phyloP scores from a whole-genome alignment of 2,329 filamentous ascomycete genomes.

The Passalora sequoiae region DNA sequence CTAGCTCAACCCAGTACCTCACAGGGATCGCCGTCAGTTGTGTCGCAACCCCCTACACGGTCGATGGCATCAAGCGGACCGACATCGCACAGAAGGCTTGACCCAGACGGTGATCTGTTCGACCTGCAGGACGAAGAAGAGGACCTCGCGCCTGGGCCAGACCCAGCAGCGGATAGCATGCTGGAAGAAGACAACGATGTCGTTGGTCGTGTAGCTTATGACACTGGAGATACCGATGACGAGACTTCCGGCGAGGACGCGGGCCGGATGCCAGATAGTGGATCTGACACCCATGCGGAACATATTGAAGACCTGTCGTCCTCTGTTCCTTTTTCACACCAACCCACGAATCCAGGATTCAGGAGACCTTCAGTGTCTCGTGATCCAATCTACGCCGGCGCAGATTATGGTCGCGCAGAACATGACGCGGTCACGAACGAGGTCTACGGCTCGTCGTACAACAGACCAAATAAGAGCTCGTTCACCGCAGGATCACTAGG shows the following conservation, averaged over 20 bases:
- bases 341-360: constrained; percentile 34
- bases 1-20: background rate
- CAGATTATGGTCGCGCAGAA: constrained; percentile 22
- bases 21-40: background rate
- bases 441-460: constrained; percentile 25
- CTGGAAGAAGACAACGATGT: constrained; percentile 13
- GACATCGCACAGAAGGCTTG: constrained; percentile 9
- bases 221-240: constrained; percentile 11
- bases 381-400: constrained; percentile 29
- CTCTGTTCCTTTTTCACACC: constrained; percentile 24
- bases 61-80: background rate
- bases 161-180: constrained; percentile 5
- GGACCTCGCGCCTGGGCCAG: background rate
- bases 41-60: background rate
- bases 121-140: constrained; percentile 27
- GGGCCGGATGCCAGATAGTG: constrained; percentile 14
- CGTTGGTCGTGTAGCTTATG: constrained; percentile 13
- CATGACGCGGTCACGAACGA: constrained; percentile 24
- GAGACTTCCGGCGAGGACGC: constrained; percentile 20
- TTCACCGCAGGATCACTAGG: constrained; percentile 32
- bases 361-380: constrained; percentile 29
- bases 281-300: constrained; percentile 18
- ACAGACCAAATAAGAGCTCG: constrained; percentile 20
- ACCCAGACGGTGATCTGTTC: constrained; percentile 30
- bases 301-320: constrained; percentile 25